Conservation (phyloP, 257 asterid species). For the Linaria vulgaris region DNA sequence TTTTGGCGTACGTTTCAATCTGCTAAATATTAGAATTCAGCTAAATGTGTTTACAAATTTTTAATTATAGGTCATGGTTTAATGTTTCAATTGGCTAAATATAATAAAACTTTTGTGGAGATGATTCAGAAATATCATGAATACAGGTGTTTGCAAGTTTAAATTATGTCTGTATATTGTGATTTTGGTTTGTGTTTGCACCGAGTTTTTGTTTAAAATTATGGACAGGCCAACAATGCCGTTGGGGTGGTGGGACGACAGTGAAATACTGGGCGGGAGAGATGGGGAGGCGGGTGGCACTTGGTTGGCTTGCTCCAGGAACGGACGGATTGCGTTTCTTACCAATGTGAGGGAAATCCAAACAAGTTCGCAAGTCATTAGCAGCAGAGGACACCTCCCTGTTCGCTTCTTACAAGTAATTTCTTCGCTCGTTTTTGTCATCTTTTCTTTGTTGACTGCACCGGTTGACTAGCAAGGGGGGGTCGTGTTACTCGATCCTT, state of each 20-base stretch:
- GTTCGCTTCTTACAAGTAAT: conserved; percentile 66
- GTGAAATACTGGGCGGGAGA: conserved; percentile 67
- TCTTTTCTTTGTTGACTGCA: background rate
- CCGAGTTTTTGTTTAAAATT: background rate
- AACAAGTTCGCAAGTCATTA: conserved; percentile 24
- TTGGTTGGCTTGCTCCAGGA: conserved; percentile 60
- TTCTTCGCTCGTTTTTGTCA: background rate
- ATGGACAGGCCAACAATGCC: conserved; percentile 59
- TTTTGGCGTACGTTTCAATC: too few relatives aligned
- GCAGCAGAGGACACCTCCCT: conserved; percentile 76
- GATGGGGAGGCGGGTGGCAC: conserved; percentile 81
- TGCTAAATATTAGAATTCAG: too few relatives aligned
- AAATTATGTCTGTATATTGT: too few relatives aligned
- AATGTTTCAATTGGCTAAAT: too few relatives aligned
- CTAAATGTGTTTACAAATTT: too few relatives aligned
- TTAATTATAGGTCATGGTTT: too few relatives aligned
- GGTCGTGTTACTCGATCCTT: too few relatives aligned
- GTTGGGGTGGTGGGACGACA: conserved; percentile 72
- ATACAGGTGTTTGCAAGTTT: too few relatives aligned
- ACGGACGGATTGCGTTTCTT: conserved; percentile 67
- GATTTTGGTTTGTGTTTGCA: background rate
- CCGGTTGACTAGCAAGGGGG: too few relatives aligned
- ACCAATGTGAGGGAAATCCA: conserved; percentile 69
- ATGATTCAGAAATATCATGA: too few relatives aligned
- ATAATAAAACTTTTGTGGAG: too few relatives aligned